Evolutionary conservation across 345 rosid genomes (phyloP).

Genomic region (Salix viminalis): DNA sequence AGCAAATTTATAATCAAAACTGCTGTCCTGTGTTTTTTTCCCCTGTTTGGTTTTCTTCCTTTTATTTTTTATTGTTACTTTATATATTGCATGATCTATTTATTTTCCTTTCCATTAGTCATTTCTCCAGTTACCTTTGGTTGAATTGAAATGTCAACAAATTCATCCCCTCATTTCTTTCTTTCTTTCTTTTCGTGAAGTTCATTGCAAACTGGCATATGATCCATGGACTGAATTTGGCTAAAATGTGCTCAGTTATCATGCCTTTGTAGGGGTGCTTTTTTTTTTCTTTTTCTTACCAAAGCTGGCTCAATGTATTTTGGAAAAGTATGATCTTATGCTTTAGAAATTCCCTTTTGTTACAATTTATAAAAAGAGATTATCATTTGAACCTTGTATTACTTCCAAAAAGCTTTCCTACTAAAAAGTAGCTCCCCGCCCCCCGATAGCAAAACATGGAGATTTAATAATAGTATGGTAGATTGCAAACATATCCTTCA

Average conservation of each 20-base stretch:
- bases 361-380: neutral
- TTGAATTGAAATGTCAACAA: neutral
- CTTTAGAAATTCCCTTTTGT: neutral
- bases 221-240: neutral
- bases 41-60: neutral
- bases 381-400: neutral
- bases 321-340: neutral
- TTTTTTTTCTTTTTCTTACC: neutral
- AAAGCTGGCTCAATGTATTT: neutral
- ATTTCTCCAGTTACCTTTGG: neutral
- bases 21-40: neutral
- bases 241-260: neutral
- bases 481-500: too few species aligned
- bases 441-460: too few species aligned
- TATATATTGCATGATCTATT: neutral
- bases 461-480: too few species aligned
- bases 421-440: too few species aligned
- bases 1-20: constrained; percentile 20
- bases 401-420: neutral
- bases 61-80: neutral
- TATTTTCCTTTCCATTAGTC: neutral
- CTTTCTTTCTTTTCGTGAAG: neutral
- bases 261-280: neutral
- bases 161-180: neutral
- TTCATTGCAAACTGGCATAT: neutral